phyloP scores from a whole-genome alignment of 202 grass and related monocot genomes.

The Saccharum hybrid region DNA sequence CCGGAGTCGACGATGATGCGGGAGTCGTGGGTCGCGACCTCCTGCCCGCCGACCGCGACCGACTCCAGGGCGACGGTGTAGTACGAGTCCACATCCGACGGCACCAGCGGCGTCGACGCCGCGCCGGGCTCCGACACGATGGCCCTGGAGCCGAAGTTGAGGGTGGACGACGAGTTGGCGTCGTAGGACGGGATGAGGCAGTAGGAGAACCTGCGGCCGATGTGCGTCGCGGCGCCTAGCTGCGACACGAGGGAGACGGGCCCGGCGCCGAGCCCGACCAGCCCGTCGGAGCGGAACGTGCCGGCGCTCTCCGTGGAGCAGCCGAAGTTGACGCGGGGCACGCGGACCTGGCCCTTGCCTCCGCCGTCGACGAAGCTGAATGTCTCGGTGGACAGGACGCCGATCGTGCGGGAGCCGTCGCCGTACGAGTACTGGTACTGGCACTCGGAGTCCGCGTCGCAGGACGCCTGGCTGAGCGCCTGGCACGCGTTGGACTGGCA shows the following conservation, averaged over 20 bases:
- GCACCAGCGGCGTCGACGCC: constrained; percentile 39
- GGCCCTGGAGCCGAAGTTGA: constrained; percentile 61
- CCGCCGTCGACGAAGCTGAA: constrained; percentile 47
- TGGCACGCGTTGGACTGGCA: constrained; percentile 50
- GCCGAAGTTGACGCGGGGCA: constrained; percentile 46
- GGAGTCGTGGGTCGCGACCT: neutral
- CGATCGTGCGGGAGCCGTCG: constrained; percentile 48
- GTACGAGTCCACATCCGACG: neutral
- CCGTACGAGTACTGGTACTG: constrained; percentile 54
- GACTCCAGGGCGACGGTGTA: constrained; percentile 51
- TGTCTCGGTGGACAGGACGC: constrained; percentile 60
- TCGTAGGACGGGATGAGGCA: constrained; percentile 50
- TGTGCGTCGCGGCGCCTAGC: constrained; percentile 14
- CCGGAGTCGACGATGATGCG: constrained; percentile 68
- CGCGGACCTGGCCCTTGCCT: neutral
- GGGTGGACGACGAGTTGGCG: constrained; percentile 34
- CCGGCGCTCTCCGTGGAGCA: constrained; percentile 49
- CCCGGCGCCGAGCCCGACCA: constrained; percentile 55
- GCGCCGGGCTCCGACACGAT: constrained; percentile 42
- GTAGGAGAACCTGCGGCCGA: constrained; percentile 70
- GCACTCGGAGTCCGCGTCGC: constrained; percentile 44
- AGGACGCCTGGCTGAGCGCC: constrained; percentile 29
- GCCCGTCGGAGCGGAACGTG: constrained; percentile 38
- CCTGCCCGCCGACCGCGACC: constrained; percentile 31
- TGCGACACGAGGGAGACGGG: constrained; percentile 60